Evolutionary conservation across 306 rosid genomes (phyloP).

Genomic region (Vigna mungo): DNA sequence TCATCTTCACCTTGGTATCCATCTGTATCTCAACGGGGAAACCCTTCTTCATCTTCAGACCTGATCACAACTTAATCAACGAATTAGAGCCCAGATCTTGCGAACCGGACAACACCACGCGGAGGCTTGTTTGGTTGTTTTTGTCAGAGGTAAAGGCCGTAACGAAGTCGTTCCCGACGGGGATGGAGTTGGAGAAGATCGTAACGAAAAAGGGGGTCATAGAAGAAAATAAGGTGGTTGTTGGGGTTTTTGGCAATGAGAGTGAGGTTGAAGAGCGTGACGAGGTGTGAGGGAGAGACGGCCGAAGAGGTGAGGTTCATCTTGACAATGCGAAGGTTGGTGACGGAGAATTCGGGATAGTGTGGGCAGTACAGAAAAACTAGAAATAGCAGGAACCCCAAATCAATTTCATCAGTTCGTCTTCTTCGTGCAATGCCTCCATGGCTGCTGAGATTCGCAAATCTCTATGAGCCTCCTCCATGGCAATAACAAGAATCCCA

Average conservation of each 20-base stretch:
- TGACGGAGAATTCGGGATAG: slow-evolving; percentile 42
- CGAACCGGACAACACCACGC: slow-evolving; percentile 52
- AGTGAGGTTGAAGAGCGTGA: slow-evolving; percentile 76
- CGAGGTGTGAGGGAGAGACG: slow-evolving; percentile 76
- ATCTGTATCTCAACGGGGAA: slow-evolving; percentile 71
- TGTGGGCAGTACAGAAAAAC: neutral
- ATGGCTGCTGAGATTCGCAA: too few species aligned
- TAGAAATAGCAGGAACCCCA: too few species aligned
- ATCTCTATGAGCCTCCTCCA: too few species aligned
- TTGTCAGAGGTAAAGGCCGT: slow-evolving; percentile 64
- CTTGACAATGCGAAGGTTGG: slow-evolving; percentile 72
- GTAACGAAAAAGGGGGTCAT: slow-evolving; percentile 67
- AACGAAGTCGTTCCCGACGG: slow-evolving; percentile 74
- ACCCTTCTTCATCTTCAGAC: slow-evolving; percentile 70
- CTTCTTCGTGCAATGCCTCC: too few species aligned
- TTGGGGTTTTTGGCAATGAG: slow-evolving; percentile 78
- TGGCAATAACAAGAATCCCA: too few species aligned
- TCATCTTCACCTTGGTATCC: slow-evolving; percentile 86
- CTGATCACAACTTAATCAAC: slow-evolving; percentile 69
- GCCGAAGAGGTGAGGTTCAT: slow-evolving; percentile 75
- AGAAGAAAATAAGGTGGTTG: slow-evolving; percentile 77
- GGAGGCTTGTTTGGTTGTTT: slow-evolving; percentile 74
- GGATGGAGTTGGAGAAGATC: slow-evolving; percentile 51
- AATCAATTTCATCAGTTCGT: too few species aligned
- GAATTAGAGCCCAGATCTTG: slow-evolving; percentile 77